Conservation (phyloP, 73 alveolate genomes). For the Paramecium biaurelia region DNA sequence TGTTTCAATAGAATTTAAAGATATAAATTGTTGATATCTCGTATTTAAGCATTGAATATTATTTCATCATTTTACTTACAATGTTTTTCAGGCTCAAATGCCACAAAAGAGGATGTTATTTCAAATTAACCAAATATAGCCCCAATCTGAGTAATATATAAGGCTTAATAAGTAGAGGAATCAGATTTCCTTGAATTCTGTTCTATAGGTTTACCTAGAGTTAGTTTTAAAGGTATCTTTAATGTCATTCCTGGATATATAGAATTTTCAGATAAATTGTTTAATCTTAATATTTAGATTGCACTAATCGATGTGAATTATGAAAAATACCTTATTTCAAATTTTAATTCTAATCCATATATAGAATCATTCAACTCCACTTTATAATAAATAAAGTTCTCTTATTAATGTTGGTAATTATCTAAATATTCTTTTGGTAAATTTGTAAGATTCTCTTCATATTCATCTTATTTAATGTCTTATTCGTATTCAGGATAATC, state of each 20-base stretch:
- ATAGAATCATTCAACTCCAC: slow-evolving; percentile 56
- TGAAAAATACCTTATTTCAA: neutral
- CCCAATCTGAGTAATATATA: neutral
- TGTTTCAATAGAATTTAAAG: neutral
- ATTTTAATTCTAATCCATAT: slow-evolving; percentile 6
- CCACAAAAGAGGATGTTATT: neutral
- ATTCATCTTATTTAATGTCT: neutral
- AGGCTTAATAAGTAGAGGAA: neutral
- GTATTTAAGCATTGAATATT: neutral
- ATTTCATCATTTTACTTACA: neutral
- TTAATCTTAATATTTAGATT: neutral
- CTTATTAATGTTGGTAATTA: neutral
- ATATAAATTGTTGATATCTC: neutral
- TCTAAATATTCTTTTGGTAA: neutral
- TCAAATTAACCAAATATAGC: neutral
- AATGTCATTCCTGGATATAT: slow-evolving; percentile 22
- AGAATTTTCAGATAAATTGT: slow-evolving; percentile 11
- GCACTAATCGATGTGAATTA: neutral
- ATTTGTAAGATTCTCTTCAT: neutral
- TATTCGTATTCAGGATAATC: neutral
- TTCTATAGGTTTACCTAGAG: neutral
- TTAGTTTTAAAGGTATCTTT: neutral
- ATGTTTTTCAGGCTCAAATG: neutral
- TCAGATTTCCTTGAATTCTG: neutral
- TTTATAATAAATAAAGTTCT: slow-evolving; percentile 41